Conservation (phyloP, 495 filamentous ascomycete species). For the Hyphodiscus hymeniophilus region DNA sequence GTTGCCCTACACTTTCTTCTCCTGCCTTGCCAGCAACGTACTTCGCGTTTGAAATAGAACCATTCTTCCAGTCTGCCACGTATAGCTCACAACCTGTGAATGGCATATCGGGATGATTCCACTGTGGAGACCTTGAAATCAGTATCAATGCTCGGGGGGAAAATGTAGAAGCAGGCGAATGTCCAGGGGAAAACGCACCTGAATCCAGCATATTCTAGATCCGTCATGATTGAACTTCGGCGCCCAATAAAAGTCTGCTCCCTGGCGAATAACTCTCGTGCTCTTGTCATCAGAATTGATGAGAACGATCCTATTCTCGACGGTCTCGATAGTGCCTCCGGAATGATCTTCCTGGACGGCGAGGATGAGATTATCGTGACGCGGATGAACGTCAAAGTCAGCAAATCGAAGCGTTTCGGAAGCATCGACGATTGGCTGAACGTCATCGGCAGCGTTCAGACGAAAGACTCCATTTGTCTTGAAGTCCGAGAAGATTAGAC, state of each 20-base stretch:
- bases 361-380: background rate
- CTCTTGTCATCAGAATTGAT: slow-evolving; percentile 1
- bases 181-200: too few relatives aligned
- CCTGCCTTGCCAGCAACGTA: background rate
- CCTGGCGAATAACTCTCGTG: background rate
- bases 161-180: too few relatives aligned
- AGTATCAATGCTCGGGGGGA: too few relatives aligned
- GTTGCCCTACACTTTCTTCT: background rate
- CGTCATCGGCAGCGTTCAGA: background rate
- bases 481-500: background rate
- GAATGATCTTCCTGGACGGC: slow-evolving; percentile 4
- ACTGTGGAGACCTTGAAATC: too few relatives aligned
- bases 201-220: slow-evolving; percentile 4
- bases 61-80: slow-evolving; percentile 1
- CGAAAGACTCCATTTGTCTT: background rate
- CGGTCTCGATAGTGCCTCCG: background rate
- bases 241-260: slow-evolving; percentile 1
- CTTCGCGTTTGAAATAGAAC: background rate
- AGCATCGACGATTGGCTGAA: background rate
- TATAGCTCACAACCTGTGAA: slow-evolving; percentile 1
- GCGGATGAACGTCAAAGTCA: slow-evolving; percentile 3
- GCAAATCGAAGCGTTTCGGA: slow-evolving; percentile 1
- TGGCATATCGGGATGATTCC: slow-evolving; percentile 3
- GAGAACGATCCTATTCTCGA: background rate
- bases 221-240: slow-evolving; percentile 5